phyloP scores from a whole-genome alignment of 345 rosid genomes.

The Syzygium aqueum region DNA sequence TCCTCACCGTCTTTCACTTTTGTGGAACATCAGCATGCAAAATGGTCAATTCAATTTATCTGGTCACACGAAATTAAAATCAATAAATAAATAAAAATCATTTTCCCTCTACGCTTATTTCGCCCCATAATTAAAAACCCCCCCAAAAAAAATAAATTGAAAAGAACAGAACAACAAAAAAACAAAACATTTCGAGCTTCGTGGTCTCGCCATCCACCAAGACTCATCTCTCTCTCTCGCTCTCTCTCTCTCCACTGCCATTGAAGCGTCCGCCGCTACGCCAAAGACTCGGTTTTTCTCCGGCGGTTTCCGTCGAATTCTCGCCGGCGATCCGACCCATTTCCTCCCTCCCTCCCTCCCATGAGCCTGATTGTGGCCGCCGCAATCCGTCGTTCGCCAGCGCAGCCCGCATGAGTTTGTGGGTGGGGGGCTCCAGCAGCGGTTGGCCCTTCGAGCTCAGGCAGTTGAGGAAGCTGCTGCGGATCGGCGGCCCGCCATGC shows the following conservation, averaged over 20 bases:
- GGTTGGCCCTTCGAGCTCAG: neutral
- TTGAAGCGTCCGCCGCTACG: neutral
- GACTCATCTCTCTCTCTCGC: accelerated
- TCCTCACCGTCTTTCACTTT: neutral
- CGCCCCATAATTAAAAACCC: neutral
- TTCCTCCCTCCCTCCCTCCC: neutral
- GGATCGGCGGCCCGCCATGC: neutral
- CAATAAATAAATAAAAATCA: neutral
- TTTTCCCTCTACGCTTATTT: neutral
- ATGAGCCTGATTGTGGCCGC: neutral
- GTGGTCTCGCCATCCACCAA: neutral
- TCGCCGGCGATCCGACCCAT: neutral
- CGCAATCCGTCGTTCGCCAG: neutral
- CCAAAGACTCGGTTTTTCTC: neutral
- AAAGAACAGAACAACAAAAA: neutral
- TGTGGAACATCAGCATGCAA: neutral
- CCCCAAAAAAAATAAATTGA: neutral
- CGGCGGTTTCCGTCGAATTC: too few species aligned
- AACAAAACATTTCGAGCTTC: accelerated
- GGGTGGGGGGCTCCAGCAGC: neutral
- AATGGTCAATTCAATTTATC: neutral
- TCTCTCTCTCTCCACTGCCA: neutral
- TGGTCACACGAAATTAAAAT: neutral
- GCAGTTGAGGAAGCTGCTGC: neutral
- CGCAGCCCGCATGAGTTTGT: constrained; percentile 11